Evolutionary conservation across 805 yeast species (phyloP), one percentile per base, ranked within the genome.

Genomic region (Metschnikowia vanudenii): DNA sequence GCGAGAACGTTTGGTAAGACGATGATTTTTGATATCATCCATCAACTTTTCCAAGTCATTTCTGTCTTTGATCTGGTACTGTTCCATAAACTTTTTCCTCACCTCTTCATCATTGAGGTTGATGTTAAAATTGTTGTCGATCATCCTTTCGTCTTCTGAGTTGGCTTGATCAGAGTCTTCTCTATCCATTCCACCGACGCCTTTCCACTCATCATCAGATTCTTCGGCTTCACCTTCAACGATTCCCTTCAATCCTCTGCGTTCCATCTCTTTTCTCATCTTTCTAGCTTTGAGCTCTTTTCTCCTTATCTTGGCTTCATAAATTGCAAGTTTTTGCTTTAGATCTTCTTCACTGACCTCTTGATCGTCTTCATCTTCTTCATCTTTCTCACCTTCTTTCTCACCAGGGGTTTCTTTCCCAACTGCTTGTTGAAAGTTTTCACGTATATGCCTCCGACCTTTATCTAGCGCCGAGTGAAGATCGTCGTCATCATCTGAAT

Each of bases 181-280:
- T 3, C 82, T 85, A 54, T 85, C 91, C 5, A 59, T 70, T 49
- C 95, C 95, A 53, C 92, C 94, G 40, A 85, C 57, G 3, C 94
- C 95, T 41, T 78, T 78, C 87, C 89, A 88, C 68, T 88, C 96
- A 71, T 88, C 96, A 50, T 88, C 95, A 31, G 94, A 85, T 68
- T 88, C 96, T 55, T 80, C 90, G 37, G 96, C 96, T 69, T 87
- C 94, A 40, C 85, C 83, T 57, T 88, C 92, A 61, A 87, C 71
- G 44, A 88, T 75, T 20, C 78, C 72, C 43, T 74, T 74, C 16
- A 82, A 54, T 2, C 91, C 91, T 47, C 67, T 73, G 24, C 76
- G 68, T 51, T 78, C 85, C 71, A 84, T 64, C 50, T 81, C 86
- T 51, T 68, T 76, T 42, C 78, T 65, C 42, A 62, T 56, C 46